Base-by-base conservation (phyloP, 2,329 filamentous ascomycete genomes). In the Stylonectria norvegica region DNA sequence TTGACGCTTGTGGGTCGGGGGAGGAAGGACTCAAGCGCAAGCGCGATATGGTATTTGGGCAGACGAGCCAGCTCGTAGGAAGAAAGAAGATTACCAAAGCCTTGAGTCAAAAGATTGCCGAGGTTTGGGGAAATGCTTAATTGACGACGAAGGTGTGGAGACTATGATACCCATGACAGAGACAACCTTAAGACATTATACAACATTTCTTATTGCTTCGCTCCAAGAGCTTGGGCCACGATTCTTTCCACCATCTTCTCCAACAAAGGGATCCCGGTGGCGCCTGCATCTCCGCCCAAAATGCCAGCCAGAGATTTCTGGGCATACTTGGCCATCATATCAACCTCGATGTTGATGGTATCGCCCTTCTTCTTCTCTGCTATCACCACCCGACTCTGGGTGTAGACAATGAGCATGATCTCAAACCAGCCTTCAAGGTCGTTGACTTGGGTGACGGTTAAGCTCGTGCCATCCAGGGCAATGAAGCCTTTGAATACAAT, bases 321-420 rank as follows among this genome's bases (percentile, higher is more conserved):
- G 2, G 88, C 86, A 57, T 90, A 90, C 69, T 91, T 91, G 36
- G 79, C 80, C 69, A 83, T 76, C 71, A 95, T 88, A 62, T 96
- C 90, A 38, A 95, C 91, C 72, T 96, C 90, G 23, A 96, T 79
- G 59, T 96, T 96, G 46, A 95, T 87, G 35, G 82, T 78, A 5
- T 95, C 88, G 3, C 90, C 89, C 20, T 76, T 68, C 65, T 78
- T 73, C 77, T 96, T 96, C 37, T 71, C 72, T 3, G 86, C 87
- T 48, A 89, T 81, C 12, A 95, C 85, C 12, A 98, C 83, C 65
- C 86, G 86, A 66, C 91, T 88, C 70, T 97, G 93, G 9, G 93
- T 96, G 66, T 98, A 98, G 7, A 86, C 79, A 63, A 98, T 96
- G 47, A 98, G 73, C 93, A 98, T 98, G 35, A 98, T 85, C 76